Evolutionary conservation across 139 green algal genomes (phyloP).

Genomic region (Tetraselmis striata): DNA sequence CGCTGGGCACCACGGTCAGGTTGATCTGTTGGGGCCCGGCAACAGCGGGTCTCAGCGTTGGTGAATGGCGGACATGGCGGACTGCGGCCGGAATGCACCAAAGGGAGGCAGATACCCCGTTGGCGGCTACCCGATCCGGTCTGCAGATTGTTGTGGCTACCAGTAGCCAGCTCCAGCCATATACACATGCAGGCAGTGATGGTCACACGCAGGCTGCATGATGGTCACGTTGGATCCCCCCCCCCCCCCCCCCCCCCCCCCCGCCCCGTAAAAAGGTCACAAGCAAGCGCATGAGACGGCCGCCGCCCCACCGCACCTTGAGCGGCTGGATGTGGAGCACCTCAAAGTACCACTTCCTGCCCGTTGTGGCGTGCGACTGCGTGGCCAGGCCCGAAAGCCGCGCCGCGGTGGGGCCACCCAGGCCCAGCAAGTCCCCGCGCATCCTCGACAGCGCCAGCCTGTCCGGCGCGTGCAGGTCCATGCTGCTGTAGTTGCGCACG

Average conservation of each 20-base stretch:
- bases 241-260: no score
- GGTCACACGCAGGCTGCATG: no score
- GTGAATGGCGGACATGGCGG: not conserved
- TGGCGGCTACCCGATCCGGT: not conserved
- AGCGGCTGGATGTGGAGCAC: slow-evolving; percentile 1
- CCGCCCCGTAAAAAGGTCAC: no score
- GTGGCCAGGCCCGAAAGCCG: not conserved
- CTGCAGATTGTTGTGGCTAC: no score
- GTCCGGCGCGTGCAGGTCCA: not conserved
- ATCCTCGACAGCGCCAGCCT: not conserved
- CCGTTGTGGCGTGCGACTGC: slow-evolving; percentile 5
- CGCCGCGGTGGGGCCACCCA: not conserved
- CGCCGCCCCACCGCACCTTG: no score
- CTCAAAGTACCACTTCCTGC: slow-evolving; percentile 9
- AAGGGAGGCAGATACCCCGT: not conserved
- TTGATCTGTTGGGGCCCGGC: not conserved
- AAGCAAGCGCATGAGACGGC: no score
- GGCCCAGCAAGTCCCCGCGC: not conserved
- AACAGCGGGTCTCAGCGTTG: not conserved
- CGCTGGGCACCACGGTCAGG: not conserved
- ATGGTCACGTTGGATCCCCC: no score
- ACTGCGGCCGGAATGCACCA: not conserved
- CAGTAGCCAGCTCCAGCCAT: no score
- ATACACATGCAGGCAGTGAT: no score
- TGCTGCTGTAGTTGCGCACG: not conserved